Evolutionary conservation across 2,329 filamentous ascomycete genomes (phyloP).

Genomic region (Anisogramma anomala): DNA sequence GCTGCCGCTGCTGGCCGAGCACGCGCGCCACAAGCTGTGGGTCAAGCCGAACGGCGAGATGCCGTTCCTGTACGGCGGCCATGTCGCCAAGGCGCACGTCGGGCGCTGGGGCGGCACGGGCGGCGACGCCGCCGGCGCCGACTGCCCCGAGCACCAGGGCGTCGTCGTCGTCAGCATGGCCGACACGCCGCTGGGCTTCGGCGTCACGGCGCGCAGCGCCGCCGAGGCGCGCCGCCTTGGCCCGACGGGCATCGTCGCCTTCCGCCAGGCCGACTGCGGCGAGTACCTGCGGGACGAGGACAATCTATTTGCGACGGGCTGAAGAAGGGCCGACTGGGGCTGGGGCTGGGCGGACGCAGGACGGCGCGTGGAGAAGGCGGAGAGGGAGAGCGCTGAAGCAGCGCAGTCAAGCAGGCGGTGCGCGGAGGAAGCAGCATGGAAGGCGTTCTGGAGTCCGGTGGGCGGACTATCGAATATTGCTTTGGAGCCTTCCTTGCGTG

Average conservation of each 20-base stretch:
- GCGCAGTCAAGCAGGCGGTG: too few species aligned
- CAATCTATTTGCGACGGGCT: slow-evolving; percentile 48
- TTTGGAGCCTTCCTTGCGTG: not conserved
- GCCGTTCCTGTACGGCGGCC: slow-evolving; percentile 92
- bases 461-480: not conserved
- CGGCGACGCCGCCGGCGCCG: too few species aligned
- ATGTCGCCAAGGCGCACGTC: slow-evolving; percentile 60
- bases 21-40: slow-evolving; percentile 95
- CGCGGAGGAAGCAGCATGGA: slow-evolving; percentile 1
- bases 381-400: too few species aligned
- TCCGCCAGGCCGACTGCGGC: slow-evolving; percentile 86
- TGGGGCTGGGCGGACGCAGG: not conserved
- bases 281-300: slow-evolving; percentile 85
- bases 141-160: slow-evolving; percentile 86
- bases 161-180: slow-evolving; percentile 86
- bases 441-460: slow-evolving; percentile 1
- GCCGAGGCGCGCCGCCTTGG: slow-evolving; percentile 74
- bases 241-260: slow-evolving; percentile 79
- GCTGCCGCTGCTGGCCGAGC: slow-evolving; percentile 73
- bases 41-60: slow-evolving; percentile 93
- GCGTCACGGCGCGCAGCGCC: slow-evolving; percentile 78
- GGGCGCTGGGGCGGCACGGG: slow-evolving; percentile 80
- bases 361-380: not conserved
- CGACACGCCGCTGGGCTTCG: slow-evolving; percentile 88
- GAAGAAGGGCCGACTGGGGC: slow-evolving; percentile 12